Evolutionary conservation across 805 yeast species (phyloP).

Genomic region (Groenewaldozyma tartarivorans): DNA sequence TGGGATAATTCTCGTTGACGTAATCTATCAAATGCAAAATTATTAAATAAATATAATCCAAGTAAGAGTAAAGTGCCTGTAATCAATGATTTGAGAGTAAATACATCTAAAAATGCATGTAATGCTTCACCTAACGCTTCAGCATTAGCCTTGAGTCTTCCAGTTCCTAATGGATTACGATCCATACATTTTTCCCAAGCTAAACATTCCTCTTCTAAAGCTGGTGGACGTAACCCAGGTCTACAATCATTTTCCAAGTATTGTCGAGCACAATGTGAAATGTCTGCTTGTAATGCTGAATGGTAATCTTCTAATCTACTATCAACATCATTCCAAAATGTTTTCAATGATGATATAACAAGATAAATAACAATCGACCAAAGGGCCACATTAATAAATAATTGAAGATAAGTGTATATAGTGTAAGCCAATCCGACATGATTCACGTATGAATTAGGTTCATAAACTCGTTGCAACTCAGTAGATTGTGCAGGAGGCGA

Average conservation of each 20-base stretch:
- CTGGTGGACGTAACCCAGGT: slow-evolving; percentile 54
- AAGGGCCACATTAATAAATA: slow-evolving; percentile 45
- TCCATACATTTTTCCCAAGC: slow-evolving; percentile 76
- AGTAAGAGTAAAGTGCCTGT: background rate
- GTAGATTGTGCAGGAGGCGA: background rate
- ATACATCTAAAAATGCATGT: slow-evolving; percentile 61
- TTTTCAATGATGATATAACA: slow-evolving; percentile 36
- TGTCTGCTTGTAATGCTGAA: slow-evolving; percentile 46
- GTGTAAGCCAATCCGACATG: slow-evolving; percentile 39
- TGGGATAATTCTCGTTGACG: slow-evolving; percentile 13
- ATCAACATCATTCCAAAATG: slow-evolving; percentile 59
- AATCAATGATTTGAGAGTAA: slow-evolving; percentile 31
- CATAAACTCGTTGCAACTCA: background rate
- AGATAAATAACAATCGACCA: slow-evolving; percentile 39
- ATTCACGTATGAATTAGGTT: background rate
- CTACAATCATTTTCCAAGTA: slow-evolving; percentile 62
- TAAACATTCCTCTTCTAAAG: slow-evolving; percentile 57
- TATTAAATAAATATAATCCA: slow-evolving; percentile 1
- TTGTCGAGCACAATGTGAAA: slow-evolving; percentile 55
- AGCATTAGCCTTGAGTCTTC: slow-evolving; percentile 52
- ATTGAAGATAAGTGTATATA: slow-evolving; percentile 54
- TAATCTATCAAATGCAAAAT: slow-evolving; percentile 19
- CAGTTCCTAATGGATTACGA: slow-evolving; percentile 53
- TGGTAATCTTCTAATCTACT: slow-evolving; percentile 51
- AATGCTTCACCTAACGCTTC: slow-evolving; percentile 70